These are phyloP conservation scores for Apophysomyces sp. DNA, from an alignment of 371 early-diverging fungal species.

Conservation along the genomic window DNA sequence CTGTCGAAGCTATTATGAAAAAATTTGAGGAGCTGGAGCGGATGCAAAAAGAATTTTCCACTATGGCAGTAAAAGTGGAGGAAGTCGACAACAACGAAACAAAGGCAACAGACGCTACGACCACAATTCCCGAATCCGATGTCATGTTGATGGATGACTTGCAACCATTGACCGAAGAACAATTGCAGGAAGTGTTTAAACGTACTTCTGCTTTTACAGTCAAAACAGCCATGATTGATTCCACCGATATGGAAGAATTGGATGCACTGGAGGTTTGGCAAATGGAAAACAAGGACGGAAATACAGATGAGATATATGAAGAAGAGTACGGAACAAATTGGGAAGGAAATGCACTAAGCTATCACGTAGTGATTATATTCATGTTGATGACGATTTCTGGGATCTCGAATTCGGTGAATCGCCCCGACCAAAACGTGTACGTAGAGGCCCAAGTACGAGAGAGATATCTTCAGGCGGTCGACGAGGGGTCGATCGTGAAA, in stretches of 20 bases:
- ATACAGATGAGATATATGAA: constrained; percentile 73
- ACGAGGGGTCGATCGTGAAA: constrained; percentile 55
- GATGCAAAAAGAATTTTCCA: constrained; percentile 77
- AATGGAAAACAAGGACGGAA: constrained; percentile 66
- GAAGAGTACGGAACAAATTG: constrained; percentile 58
- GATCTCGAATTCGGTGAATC: constrained; percentile 72
- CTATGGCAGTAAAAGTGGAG: constrained; percentile 18
- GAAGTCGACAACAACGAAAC: background rate
- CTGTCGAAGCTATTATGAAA: constrained; percentile 94
- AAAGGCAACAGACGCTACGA: background rate
- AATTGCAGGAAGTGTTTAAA: constrained; percentile 86
- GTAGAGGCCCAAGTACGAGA: constrained; percentile 21
- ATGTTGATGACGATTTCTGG: constrained; percentile 84
- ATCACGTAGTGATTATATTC: constrained; percentile 65
- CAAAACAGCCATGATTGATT: constrained; percentile 65
- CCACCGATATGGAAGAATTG: constrained; percentile 59
- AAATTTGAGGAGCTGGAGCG: constrained; percentile 94
- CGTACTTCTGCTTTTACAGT: constrained; percentile 89
- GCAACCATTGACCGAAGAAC: constrained; percentile 69
- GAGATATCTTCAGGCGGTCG: constrained; percentile 13
- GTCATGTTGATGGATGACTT: constrained; percentile 6
- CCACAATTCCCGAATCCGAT: constrained; percentile 10
- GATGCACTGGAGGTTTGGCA: constrained; percentile 80
- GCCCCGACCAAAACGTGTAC: constrained; percentile 21
- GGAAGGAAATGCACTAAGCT: background rate